Evolutionary conservation across 805 yeast species (phyloP), one percentile per base, ranked within the genome.

Genomic region (Wickerhamomyces subpelliculosus): DNA sequence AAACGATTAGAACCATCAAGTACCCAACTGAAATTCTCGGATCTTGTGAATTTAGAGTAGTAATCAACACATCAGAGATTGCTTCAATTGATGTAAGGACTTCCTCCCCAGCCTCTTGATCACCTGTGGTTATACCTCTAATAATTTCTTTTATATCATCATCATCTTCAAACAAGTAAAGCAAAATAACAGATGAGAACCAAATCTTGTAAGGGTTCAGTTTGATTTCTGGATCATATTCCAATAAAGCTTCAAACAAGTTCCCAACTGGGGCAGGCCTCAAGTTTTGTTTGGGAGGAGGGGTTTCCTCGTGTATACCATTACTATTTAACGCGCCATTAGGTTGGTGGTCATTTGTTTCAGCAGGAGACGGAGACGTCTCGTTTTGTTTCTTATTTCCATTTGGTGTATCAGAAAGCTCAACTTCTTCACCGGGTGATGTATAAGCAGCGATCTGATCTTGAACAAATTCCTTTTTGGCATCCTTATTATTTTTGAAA

Each of bases 201-300:
- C 95, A 93, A 1, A 78, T 61, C 50, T 79, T 77, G 55, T 88
- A 93, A 0, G 99, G 97, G 47, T 93, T 90, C 25, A 89, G 60
- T 38, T 79, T 75, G 34, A 70, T 57, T 17, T 78, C 82, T 3
- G 79, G 75, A 46, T 89, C 90, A 50, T 84, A 86, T 45, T 84
- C 90, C 47, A 87, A 70, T 7, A 93, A 58, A 0, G 83, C 73
- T 20, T 77, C 65, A 40, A 93, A 78, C 1, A 93, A 60, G 54
- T 87, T 88, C 3, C 75, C 80, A 36, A 54, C 55, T 30, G 64
- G 76, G 16, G 56, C 55, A 12, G 48, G 51, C 29, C 39, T 45
- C 26, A 32, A 21, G 23, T 32, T 41, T 21, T 39, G 41, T 3
- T 27, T 28, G 5, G 32, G 19, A 17, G 37, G 27, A 9, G 27